Evolutionary conservation across 2,329 filamentous ascomycete species (phyloP).

Genomic region (Fusarium caatingaense): DNA sequence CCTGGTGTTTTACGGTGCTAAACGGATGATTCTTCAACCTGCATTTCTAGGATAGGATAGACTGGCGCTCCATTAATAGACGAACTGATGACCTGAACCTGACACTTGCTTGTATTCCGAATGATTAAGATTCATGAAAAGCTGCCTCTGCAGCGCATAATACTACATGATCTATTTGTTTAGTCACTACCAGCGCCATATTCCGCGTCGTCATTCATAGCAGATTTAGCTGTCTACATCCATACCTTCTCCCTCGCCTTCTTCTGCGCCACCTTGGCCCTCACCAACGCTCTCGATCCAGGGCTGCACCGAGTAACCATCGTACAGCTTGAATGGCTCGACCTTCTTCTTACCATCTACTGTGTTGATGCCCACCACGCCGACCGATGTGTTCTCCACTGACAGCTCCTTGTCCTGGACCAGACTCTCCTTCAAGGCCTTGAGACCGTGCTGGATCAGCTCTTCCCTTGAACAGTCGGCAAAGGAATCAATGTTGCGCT

Average conservation of each 20-base stretch:
- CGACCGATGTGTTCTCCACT: conserved; percentile 94
- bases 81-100: conserved; percentile 36
- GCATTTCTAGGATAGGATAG: conserved; percentile 35
- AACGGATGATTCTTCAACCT: conserved; percentile 15
- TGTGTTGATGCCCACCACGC: conserved; percentile 75
- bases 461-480: conserved; percentile 81
- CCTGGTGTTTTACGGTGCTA: conserved; percentile 37
- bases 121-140: conserved; percentile 42
- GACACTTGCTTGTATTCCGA: conserved; percentile 15
- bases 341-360: conserved; percentile 64
- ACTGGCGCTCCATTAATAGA: conserved; percentile 40
- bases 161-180: conserved; percentile 53
- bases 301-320: conserved; percentile 85
- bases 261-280: conserved; percentile 55
- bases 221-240: conserved; percentile 51
- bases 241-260: conserved; percentile 50
- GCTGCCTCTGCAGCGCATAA: conserved; percentile 48
- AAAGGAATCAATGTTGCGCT: conserved; percentile 90
- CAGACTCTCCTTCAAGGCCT: conserved; percentile 93
- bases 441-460: conserved; percentile 88
- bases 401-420: conserved; percentile 98
- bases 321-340: conserved; percentile 90
- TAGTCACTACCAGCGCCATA: conserved; percentile 38
- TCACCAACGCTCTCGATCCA: conserved; percentile 83
- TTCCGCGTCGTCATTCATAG: conserved; percentile 26